Percentiles rank a stretch among this genome's conserved stretches.
Conservation (phyloP, 306 rosid species). For the Ziziphus jujuba region DNA sequence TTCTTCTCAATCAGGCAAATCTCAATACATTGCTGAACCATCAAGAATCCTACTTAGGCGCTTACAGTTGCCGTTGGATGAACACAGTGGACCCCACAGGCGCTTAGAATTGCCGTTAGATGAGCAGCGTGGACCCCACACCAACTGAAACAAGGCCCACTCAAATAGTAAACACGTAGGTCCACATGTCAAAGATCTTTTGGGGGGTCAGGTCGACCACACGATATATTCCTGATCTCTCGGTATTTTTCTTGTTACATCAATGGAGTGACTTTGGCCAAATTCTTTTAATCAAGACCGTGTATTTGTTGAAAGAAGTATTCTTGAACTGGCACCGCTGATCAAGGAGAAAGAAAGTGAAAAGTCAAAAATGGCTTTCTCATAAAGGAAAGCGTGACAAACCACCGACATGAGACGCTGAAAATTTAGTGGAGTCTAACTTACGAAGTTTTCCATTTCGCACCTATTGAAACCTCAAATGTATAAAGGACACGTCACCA, state of each 20-base stretch:
- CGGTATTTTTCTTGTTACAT: neutral
- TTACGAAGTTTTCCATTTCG: neutral
- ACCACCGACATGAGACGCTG: constrained; percentile 16
- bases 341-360: neutral
- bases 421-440: neutral
- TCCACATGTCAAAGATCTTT: neutral
- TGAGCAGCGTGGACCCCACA: constrained; percentile 1
- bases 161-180: too few relatives aligned
- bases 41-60: constrained; percentile 25
- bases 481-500: neutral
- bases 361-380: constrained; percentile 1
- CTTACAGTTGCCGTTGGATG: constrained; percentile 1
- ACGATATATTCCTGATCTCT: neutral
- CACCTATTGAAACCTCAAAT: too few relatives aligned
- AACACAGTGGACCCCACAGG: constrained; percentile 3
- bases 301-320: neutral
- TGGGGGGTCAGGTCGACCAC: neutral
- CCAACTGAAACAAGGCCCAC: neutral
- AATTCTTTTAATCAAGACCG: constrained; percentile 7
- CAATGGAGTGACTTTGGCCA: neutral
- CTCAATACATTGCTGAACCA: constrained; percentile 39
- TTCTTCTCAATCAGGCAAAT: neutral
- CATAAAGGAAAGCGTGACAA: constrained; percentile 1
- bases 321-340: neutral
- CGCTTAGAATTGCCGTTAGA: constrained; percentile 3